Evolutionary conservation across 768 basidiomycete genomes (phyloP).

Genomic region (Pisolithus microcarpus): DNA sequence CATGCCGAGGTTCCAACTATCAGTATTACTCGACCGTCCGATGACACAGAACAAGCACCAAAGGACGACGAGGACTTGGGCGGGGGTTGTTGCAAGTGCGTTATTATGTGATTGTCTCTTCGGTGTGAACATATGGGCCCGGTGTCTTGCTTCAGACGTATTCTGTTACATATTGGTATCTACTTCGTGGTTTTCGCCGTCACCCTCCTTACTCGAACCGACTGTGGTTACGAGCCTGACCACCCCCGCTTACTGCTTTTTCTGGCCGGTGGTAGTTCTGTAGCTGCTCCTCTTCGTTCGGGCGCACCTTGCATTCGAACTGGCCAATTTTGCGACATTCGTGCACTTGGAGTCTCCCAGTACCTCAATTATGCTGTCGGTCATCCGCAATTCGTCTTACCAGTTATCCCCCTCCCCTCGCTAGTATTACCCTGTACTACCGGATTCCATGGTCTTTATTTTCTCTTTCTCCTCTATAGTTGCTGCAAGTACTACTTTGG

Average conservation of each 20-base stretch:
- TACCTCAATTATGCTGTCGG: no score
- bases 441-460: no score
- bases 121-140: background rate
- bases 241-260: background rate
- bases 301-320: conserved; percentile 13
- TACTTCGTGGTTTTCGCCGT: conserved; percentile 7
- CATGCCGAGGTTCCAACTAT: conserved; percentile 24
- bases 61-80: conserved; percentile 40
- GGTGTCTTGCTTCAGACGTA: background rate
- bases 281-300: conserved; percentile 5
- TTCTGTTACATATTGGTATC: background rate
- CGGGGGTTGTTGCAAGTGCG: conserved; percentile 73
- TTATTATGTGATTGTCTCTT: conserved; percentile 61
- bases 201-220: conserved; percentile 4
- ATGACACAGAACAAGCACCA: conserved; percentile 21
- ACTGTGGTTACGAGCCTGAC: background rate
- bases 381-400: no score
- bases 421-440: no score
- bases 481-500: no score
- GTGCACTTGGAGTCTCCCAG: no score
- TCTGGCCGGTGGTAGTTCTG: background rate
- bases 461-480: no score
- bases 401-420: no score
- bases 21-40: conserved; percentile 25
- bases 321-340: no score